A percentile compares a stretch with the other conserved stretches of the same genome.
Evolutionary conservation across 2,329 filamentous ascomycete genomes (phyloP).

Genomic region (Rutstroemia sydowiana): DNA sequence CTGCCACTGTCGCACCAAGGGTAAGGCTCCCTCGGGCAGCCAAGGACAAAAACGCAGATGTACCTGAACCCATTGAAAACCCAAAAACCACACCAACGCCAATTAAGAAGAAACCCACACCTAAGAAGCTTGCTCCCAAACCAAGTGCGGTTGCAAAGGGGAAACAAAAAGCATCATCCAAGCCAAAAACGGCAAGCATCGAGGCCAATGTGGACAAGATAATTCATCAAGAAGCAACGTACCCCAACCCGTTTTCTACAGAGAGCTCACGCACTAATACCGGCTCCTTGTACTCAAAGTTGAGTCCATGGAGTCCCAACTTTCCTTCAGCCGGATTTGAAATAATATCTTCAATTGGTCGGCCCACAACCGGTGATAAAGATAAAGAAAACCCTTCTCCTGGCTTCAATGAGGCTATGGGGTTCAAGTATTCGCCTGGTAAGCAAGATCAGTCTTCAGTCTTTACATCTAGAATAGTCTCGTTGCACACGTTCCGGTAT

Average conservation of each 20-base stretch:
- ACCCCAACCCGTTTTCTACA: conserved; percentile 4
- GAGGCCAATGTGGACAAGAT: neutral
- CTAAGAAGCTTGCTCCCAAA: neutral
- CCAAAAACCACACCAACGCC: neutral
- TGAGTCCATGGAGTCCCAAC: neutral
- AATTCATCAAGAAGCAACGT: conserved; percentile 8
- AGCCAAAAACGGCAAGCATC: neutral
- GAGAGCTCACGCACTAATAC: conserved; percentile 2
- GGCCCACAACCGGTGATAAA: neutral
- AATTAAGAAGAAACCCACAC: neutral
- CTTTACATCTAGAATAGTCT: too few species aligned
- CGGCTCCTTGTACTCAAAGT: neutral
- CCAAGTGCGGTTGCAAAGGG: neutral
- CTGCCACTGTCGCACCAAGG: neutral
- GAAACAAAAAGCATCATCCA: neutral
- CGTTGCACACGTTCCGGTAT: too few species aligned
- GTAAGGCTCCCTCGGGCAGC: neutral
- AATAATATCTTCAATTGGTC: neutral
- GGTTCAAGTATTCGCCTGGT: conserved; percentile 3
- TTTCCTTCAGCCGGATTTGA: neutral
- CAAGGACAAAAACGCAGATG: neutral
- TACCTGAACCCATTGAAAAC: neutral
- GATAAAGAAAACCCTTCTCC: neutral
- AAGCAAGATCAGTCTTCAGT: too few species aligned
- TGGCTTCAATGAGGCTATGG: conserved; percentile 2